phyloP scores from a whole-genome alignment of 176 grass and related monocot genomes.

The Thinopyrum elongatum region DNA sequence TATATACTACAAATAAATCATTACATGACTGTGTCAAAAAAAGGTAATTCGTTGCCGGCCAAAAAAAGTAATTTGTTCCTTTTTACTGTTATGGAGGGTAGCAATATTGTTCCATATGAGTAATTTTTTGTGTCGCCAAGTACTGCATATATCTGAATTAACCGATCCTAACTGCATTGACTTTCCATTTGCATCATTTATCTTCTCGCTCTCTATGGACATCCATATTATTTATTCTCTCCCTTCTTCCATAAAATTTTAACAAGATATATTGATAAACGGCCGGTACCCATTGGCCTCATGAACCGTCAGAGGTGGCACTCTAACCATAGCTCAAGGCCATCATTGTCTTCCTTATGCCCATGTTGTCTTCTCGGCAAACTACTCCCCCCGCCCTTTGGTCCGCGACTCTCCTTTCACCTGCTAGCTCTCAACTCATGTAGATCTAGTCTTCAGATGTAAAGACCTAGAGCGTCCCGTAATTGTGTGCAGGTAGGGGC shows the following conservation, averaged over 20 bases:
- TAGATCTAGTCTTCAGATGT: too few species aligned
- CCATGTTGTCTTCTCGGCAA: too few species aligned
- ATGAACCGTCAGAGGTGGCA: too few species aligned
- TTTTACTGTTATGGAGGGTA: neutral
- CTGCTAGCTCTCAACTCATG: too few species aligned
- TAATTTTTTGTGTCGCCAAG: neutral
- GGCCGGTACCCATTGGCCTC: too few species aligned
- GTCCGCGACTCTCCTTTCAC: too few species aligned
- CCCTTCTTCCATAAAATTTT: too few species aligned
- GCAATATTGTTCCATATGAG: neutral
- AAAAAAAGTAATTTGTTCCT: neutral
- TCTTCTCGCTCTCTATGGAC: neutral
- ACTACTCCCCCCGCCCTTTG: too few species aligned
- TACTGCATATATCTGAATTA: neutral
- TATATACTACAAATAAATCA: neutral
- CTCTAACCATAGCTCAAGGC: too few species aligned
- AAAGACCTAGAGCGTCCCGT: too few species aligned
- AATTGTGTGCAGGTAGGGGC: too few species aligned
- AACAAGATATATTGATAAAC: neutral
- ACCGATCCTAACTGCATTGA: neutral
- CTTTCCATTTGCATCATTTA: neutral
- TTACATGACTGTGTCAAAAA: neutral
- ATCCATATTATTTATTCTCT: neutral
- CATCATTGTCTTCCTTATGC: too few species aligned
- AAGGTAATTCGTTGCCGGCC: neutral